Conservation (phyloP, 2,329 filamentous ascomycete genomes). For the Bipolaris oryzae region DNA sequence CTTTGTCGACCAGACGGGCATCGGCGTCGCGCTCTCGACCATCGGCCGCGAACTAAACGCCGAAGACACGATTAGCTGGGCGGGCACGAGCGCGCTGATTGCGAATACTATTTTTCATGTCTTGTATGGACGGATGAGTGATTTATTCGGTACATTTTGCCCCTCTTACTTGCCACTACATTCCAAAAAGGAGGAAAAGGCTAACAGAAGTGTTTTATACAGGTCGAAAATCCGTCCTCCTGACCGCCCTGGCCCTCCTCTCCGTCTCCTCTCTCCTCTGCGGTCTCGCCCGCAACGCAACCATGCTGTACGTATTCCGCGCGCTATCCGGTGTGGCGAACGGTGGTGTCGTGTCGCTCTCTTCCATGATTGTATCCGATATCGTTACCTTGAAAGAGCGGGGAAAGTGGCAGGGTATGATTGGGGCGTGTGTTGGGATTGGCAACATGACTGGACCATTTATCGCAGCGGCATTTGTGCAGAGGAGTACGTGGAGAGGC, state of each 20-base stretch:
- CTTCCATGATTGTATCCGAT: conserved; percentile 48
- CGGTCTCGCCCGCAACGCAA: conserved; percentile 60
- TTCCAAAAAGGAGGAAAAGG: background rate
- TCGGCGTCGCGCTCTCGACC: conserved; percentile 51
- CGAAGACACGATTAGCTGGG: conserved; percentile 61
- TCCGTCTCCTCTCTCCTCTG: conserved; percentile 65
- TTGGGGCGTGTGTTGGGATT: conserved; percentile 32
- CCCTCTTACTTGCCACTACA: too few species aligned
- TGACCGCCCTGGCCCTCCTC: conserved; percentile 60
- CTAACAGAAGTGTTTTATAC: background rate
- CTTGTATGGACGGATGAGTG: conserved; percentile 66
- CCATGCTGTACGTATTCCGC: conserved; percentile 67
- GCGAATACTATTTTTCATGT: conserved; percentile 68
- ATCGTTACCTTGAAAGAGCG: conserved; percentile 45
- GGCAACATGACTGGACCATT: conserved; percentile 36
- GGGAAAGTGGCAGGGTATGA: conserved; percentile 47
- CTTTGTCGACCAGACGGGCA: conserved; percentile 64
- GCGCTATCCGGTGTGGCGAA: conserved; percentile 64
- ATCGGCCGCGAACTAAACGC: conserved; percentile 48
- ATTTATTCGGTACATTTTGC: conserved; percentile 58
- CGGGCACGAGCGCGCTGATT: conserved; percentile 60
- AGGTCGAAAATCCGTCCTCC: conserved; percentile 50
- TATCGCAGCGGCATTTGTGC: conserved; percentile 30
- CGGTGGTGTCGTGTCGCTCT: conserved; percentile 60
- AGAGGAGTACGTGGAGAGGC: conserved; percentile 28